These are phyloP conservation scores for Vitis hybrid DNA, from an alignment of 177 flowering plant species.

Conservation along the genomic window DNA sequence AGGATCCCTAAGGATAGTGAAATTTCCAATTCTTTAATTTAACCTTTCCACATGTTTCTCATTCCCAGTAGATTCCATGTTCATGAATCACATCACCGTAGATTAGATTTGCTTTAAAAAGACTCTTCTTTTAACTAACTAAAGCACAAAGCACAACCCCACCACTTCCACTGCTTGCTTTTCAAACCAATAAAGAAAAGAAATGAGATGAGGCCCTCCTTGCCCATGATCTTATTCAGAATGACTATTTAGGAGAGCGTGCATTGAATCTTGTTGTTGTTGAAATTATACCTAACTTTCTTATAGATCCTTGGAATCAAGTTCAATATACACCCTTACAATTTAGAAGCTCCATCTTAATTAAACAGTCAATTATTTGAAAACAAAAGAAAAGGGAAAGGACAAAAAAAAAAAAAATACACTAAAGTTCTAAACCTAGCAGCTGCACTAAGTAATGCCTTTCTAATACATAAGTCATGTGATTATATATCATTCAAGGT, in stretches of 20 bases:
- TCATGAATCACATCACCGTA: constrained; percentile 22
- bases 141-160: constrained; percentile 6
- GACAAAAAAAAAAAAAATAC: too few species aligned
- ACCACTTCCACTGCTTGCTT: constrained; percentile 6
- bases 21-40: neutral
- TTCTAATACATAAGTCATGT: neutral
- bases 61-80: constrained; percentile 5
- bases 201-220: neutral
- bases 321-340: too few species aligned
- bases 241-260: constrained; percentile 13
- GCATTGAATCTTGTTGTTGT: constrained; percentile 29
- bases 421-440: too few species aligned
- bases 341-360: too few species aligned
- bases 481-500: constrained; percentile 20
- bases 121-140: neutral
- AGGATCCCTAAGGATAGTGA: neutral
- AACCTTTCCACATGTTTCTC: too few species aligned
- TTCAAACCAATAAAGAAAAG: constrained; percentile 13
- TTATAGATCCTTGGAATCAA: constrained; percentile 1
- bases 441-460: too few species aligned
- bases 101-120: constrained; percentile 10
- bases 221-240: too few species aligned
- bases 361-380: too few species aligned
- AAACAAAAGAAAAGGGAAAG: too few species aligned
- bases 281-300: constrained; percentile 25